Conservation (phyloP, 139 green algal species). For the Nannochloris sp. region DNA sequence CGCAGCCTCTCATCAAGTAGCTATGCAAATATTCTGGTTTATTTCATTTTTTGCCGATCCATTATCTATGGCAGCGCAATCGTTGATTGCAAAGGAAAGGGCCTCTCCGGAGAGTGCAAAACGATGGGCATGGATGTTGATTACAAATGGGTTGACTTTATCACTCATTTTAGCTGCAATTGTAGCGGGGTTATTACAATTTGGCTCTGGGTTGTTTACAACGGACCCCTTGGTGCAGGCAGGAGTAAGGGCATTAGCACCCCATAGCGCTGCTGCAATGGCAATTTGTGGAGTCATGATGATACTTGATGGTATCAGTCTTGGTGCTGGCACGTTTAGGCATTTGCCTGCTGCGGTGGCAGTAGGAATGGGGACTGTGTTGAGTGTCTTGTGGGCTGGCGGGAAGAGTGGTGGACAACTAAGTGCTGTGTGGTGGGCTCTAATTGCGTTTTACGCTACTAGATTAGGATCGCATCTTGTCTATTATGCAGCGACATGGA, state of each 20-base stretch:
- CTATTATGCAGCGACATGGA: slow-evolving; percentile 2
- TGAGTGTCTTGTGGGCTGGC: slow-evolving; percentile 7
- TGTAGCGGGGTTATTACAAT: slow-evolving; percentile 13
- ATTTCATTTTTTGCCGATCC: slow-evolving; percentile 57
- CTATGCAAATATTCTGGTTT: slow-evolving; percentile 61
- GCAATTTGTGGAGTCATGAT: slow-evolving; percentile 39
- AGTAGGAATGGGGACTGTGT: slow-evolving; percentile 16
- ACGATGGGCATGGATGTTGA: slow-evolving; percentile 23
- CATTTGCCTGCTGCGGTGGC: slow-evolving; percentile 37
- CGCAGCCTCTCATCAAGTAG: slow-evolving; percentile 53
- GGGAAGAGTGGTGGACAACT: slow-evolving; percentile 1
- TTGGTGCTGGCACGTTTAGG: slow-evolving; percentile 29
- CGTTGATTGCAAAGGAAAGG: slow-evolving; percentile 46
- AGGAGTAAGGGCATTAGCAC: slow-evolving; percentile 12
- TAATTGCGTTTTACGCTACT: slow-evolving; percentile 28
- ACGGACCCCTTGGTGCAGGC: slow-evolving; percentile 22
- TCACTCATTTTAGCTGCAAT: slow-evolving; percentile 24
- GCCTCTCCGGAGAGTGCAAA: neutral
- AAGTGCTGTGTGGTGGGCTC: slow-evolving; percentile 23
- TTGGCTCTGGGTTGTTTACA: slow-evolving; percentile 32
- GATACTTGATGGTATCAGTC: slow-evolving; percentile 48
- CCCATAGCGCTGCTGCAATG: slow-evolving; percentile 18
- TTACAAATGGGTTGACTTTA: slow-evolving; percentile 14
- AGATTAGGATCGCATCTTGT: slow-evolving; percentile 18
- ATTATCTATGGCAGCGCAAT: slow-evolving; percentile 52